Evolutionary conservation across 202 grass and related monocot genomes (phyloP), one percentile per base, ranked within the genome.

Genomic region (Alloteropsis angusta): DNA sequence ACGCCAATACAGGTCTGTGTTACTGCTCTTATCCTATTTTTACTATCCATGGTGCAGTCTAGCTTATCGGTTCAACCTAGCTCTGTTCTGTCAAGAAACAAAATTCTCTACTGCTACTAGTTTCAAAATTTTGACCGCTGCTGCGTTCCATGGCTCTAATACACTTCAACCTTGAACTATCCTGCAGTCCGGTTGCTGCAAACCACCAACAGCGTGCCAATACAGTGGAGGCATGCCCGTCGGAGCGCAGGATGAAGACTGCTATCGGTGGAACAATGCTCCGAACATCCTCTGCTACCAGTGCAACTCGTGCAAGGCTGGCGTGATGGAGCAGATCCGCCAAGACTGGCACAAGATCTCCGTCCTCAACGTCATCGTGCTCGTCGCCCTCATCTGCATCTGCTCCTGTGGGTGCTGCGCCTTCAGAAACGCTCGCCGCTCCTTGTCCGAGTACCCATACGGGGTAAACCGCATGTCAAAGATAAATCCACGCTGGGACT

Each of bases 281-380:
- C 53, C 85, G 1, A 61, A 57, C 72, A 83, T 93, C 54, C 96
- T 98, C 37, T 98, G 96, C 82, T 98, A 98, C 71, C 42, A 54
- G 42, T 98, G 96, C 26, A 77, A 98, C 67, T 95, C 96, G 0
- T 98, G 96, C 96, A 98, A 91, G 79, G 96, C 96, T 14, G 96
- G 96, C 0, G 90, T 98, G 19, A 87, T 98, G 78, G 96, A 98
- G 89, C 90, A 95, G 84, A 76, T 95, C 43, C 75, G 92, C 21
- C 74, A 87, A 75, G 89, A 93, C 76, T 98, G 96, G 96, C 96
- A 95, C 87, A 93, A 91, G 76, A 72, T 98, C 65, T 84, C 92
- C n/a, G 32, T 95, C 41, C 74, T 98, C 78, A 93, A 84, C 42
- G 86, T 98, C 63, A 36, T 87, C 58, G 84, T 95, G 74, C 88